phyloP scores from a whole-genome alignment of 176 grass and related monocot species.

The Lolium multiflorum region DNA sequence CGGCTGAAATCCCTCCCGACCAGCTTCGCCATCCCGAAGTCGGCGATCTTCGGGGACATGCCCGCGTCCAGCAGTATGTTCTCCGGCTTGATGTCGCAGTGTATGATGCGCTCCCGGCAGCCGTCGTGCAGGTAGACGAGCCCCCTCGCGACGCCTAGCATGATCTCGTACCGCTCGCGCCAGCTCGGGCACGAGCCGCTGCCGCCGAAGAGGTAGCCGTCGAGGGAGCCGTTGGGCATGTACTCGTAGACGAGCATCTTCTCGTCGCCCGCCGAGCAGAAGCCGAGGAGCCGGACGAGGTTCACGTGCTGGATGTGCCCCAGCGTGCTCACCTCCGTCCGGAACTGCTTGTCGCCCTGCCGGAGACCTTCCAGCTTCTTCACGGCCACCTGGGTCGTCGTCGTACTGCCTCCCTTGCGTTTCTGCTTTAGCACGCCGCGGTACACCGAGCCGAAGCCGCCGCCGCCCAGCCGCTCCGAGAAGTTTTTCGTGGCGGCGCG shows the following conservation, averaged over 20 bases:
- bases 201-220: conserved; percentile 12
- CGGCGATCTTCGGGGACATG: no score
- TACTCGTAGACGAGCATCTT: conserved; percentile 54
- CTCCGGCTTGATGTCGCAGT: conserved; percentile 98
- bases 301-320: conserved; percentile 40
- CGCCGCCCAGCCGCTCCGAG: no score
- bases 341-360: conserved; percentile 41
- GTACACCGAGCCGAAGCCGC: no score
- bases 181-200: no score
- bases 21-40: no score
- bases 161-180: no score
- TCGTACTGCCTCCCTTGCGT: no score
- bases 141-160: no score
- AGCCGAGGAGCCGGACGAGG: conserved; percentile 42
- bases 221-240: conserved; percentile 46
- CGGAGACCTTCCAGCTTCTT: conserved; percentile 38
- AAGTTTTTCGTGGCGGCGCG: conserved; percentile 28
- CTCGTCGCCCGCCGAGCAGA: conserved; percentile 17
- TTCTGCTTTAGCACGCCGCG: no score
- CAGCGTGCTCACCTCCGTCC: conserved; percentile 30
- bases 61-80: conserved; percentile 87
- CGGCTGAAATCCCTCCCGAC: no score
- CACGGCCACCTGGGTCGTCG: conserved; percentile 7
- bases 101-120: conserved; percentile 54
- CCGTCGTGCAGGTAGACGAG: no score